These are phyloP conservation scores for Acanthamoeba pearcei DNA, from an alignment of 208 protist genomes.

Conservation along the genomic window DNA sequence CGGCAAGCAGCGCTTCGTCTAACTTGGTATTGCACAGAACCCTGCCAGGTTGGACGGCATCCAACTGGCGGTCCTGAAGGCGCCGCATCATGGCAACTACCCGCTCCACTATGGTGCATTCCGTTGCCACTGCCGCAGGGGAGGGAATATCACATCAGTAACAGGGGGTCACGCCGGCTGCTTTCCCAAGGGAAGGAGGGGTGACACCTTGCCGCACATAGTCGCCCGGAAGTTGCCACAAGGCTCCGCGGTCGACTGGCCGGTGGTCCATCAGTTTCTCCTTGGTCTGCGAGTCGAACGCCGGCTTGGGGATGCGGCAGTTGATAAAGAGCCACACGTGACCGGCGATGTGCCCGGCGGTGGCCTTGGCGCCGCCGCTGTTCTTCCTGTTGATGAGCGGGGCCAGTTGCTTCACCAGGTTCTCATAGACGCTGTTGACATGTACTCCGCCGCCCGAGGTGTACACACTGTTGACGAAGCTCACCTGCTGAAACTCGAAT, in stretches of 20 bases:
- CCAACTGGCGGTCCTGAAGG: constrained; percentile 95
- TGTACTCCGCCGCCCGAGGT: constrained; percentile 99
- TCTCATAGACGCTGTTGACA: constrained; percentile 98
- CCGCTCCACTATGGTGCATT: constrained; percentile 93
- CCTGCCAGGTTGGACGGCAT: constrained; percentile 88
- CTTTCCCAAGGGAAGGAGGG: neutral
- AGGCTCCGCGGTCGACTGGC: constrained; percentile 96
- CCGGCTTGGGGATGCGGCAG: constrained; percentile 99
- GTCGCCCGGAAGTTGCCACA: constrained; percentile 95
- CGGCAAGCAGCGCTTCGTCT: constrained; percentile 99
- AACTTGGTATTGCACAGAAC: constrained; percentile 96
- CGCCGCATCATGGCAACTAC: constrained; percentile 97
- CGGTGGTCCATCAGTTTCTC: constrained; percentile 97
- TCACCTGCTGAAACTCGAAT: constrained; percentile 97
- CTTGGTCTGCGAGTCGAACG: constrained; percentile 99
- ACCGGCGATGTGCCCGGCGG: constrained; percentile 96
- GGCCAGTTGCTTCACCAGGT: constrained; percentile 92
- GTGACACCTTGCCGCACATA: constrained; percentile 93
- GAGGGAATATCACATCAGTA: neutral
- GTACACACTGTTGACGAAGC: constrained; percentile 99
- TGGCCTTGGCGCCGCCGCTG: constrained; percentile 90
- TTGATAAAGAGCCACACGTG: constrained; percentile 99
- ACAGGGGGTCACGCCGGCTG: neutral
- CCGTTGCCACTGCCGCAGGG: neutral
- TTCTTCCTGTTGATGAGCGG: constrained; percentile 96